Percentiles rank a stretch among this genome's conserved stretches.
These are phyloP conservation scores for Diaporthe vaccinii DNA, from an alignment of 2,329 filamentous ascomycete species.

Conservation along the genomic window DNA sequence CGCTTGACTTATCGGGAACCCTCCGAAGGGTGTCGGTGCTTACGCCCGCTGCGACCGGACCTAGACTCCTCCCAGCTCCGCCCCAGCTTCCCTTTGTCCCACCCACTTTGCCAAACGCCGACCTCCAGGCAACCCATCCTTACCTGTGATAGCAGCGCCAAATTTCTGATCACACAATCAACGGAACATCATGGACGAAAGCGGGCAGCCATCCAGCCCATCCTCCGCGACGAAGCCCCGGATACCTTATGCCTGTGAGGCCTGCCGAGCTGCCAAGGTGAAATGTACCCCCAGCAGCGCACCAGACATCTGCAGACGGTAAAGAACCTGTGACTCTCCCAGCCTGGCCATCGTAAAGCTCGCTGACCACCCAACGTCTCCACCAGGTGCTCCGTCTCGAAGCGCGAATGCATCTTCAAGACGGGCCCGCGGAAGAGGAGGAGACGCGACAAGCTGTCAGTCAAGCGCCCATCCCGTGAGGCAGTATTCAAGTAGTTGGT, in stretches of 20 bases:
- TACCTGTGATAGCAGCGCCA: background rate
- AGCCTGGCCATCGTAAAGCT: background rate
- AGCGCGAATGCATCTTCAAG: slow-evolving; percentile 66
- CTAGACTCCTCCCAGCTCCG: background rate
- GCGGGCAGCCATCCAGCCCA: background rate
- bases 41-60: background rate
- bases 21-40: slow-evolving; percentile 18
- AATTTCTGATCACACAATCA: no score
- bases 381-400: slow-evolving; percentile 64
- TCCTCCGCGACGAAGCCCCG: slow-evolving; percentile 46
- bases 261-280: slow-evolving; percentile 66
- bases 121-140: background rate
- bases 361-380: slow-evolving; percentile 7
- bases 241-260: slow-evolving; percentile 65
- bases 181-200: slow-evolving; percentile 9
- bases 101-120: no score
- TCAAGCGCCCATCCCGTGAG: slow-evolving; percentile 15
- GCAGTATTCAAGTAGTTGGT: background rate
- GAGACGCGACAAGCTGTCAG: slow-evolving; percentile 59
- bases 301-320: slow-evolving; percentile 66
- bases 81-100: slow-evolving; percentile 18
- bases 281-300: slow-evolving; percentile 64
- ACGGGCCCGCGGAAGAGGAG: slow-evolving; percentile 64
- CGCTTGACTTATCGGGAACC: background rate
- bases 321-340: slow-evolving; percentile 40